Evolutionary conservation across 2,329 filamentous ascomycete genomes (phyloP).

Genomic region (Fusarium sp.): DNA sequence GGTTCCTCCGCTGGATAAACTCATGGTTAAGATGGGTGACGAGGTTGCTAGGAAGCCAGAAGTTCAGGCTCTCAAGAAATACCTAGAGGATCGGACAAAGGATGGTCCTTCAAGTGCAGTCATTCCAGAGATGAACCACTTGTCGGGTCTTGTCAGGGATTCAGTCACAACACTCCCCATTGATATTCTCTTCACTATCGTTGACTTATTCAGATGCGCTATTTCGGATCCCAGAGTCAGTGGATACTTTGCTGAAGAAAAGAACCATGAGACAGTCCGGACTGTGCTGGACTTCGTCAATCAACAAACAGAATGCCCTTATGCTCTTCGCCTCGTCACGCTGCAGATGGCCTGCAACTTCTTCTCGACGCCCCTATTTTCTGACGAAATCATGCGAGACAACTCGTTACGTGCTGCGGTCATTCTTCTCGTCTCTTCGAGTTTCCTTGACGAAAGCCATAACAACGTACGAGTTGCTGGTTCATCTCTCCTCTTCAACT

Average conservation of each 20-base stretch:
- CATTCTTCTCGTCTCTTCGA: slow-evolving; percentile 77
- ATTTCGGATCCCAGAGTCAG: slow-evolving; percentile 83
- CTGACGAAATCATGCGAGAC: slow-evolving; percentile 69
- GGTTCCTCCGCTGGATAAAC: slow-evolving; percentile 83
- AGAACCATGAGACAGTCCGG: slow-evolving; percentile 70
- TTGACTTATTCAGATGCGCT: slow-evolving; percentile 86
- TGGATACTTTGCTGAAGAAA: slow-evolving; percentile 84
- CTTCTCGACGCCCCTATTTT: slow-evolving; percentile 80
- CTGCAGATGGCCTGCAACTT: slow-evolving; percentile 88
- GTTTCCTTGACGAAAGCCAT: slow-evolving; percentile 81
- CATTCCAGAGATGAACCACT: slow-evolving; percentile 75
- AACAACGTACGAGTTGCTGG: slow-evolving; percentile 83
- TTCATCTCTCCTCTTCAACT: slow-evolving; percentile 85
- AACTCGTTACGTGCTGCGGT: slow-evolving; percentile 66
- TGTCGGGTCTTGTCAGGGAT: slow-evolving; percentile 71
- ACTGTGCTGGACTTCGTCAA: slow-evolving; percentile 72
- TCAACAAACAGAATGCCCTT: slow-evolving; percentile 71
- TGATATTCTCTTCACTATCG: slow-evolving; percentile 79
- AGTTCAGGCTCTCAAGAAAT: slow-evolving; percentile 74
- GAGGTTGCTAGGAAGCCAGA: slow-evolving; percentile 66
- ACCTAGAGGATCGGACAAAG: slow-evolving; percentile 72
- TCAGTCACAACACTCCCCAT: slow-evolving; percentile 67
- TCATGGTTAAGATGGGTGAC: slow-evolving; percentile 80
- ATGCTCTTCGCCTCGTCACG: slow-evolving; percentile 84
- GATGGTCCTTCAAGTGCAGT: slow-evolving; percentile 72